Evolutionary conservation across 352 stramenopile species (phyloP), one percentile per base, ranked within the genome.

Genomic region (Phytophthora sp.): DNA sequence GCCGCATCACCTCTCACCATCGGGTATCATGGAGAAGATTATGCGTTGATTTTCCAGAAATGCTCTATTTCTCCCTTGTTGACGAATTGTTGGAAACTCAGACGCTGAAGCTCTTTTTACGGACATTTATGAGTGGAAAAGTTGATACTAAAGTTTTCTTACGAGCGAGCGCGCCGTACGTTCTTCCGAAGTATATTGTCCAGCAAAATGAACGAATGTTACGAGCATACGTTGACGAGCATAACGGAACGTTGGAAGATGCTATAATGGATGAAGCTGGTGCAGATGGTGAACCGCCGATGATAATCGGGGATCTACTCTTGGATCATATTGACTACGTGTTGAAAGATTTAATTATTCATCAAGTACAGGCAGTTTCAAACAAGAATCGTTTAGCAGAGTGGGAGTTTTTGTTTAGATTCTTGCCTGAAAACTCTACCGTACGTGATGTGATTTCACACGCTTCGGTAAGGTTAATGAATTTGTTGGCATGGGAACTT

Each of bases 351-450:
- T 27, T 90, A 12, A 78, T 90, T 18, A 87, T 90, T 26, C 73
- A 87, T 45, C 81, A 90, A 34, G 71, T 88, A 15, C 64, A 86
- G 64, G 51, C 55, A 45, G 60, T 74, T 1, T 75, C 79, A 11
- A 88, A 84, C 60, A 54, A 78, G 10, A 81, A 81, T 20, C 67
- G 75, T 8, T 20, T 88, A 5, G 76, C 72, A 17, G 79, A 88
- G 61, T 90, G 76, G 79, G 82, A 89, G 28, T 92, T 92, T 57
- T 60, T 92, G 38, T 77, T 91, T 41, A 79, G 81, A 46, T 88
- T 87, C 27, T 57, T 91, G 28, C 79, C 77, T 11, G 74, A 88
- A 44, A 86, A 91, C 35, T 70, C 62, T 20, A 88, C 74, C 8
- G 68, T 87, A 23, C 68, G 70, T 38, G 84, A 92, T 64, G 65